Percentiles rank a stretch among this genome's conserved stretches.
phyloP scores from a whole-genome alignment of 306 rosid species.

The Cucumis sativus region DNA sequence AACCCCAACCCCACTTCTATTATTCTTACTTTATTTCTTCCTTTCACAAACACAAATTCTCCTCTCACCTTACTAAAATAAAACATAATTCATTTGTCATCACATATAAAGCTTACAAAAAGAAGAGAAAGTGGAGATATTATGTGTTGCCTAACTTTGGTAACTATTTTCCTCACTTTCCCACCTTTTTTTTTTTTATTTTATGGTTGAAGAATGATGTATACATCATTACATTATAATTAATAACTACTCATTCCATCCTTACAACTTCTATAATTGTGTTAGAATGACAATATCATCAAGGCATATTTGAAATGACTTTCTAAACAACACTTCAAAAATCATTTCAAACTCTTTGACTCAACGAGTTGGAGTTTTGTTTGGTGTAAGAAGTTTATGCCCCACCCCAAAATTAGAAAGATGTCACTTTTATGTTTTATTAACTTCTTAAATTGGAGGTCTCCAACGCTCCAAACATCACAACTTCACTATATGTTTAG shows the following conservation, averaged over 20 bases:
- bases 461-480: too few species aligned
- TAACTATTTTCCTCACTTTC: not conserved
- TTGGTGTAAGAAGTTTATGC: too few species aligned
- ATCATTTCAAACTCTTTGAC: too few species aligned
- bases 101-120: not conserved
- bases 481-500: too few species aligned
- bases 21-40: not conserved
- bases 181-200: not conserved
- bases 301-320: not conserved
- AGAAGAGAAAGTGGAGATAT: not conserved
- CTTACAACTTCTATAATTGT: not conserved
- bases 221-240: not conserved
- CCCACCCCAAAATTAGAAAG: too few species aligned
- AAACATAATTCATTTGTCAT: not conserved
- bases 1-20: conserved; percentile 4
- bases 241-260: not conserved
- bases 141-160: not conserved
- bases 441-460: too few species aligned
- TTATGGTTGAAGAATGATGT: not conserved
- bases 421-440: too few species aligned
- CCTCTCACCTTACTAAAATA: not conserved
- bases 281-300: not conserved
- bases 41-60: too few species aligned
- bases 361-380: too few species aligned
- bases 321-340: too few species aligned